Base-by-base conservation (phyloP, 2,329 filamentous ascomycete species). In the Biscogniauxia marginata region DNA sequence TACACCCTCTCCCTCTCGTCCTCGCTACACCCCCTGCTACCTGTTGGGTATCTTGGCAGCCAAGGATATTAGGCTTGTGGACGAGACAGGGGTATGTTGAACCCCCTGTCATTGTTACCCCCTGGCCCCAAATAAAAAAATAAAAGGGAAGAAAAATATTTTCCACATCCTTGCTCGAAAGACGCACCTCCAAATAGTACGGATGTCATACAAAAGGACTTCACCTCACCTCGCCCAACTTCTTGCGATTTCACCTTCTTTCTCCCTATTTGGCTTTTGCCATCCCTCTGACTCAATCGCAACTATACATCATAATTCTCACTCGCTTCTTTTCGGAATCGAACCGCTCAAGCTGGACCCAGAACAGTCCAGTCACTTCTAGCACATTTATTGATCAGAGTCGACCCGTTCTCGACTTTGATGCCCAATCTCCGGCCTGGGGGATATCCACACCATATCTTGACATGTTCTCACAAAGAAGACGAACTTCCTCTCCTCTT, bases 401-500 rank as follows among this genome's bases (percentile, higher is more conserved):
- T 72, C 73, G 67, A 67, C 50, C n/a, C 22, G 48, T 46, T 25
- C 62, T 65, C 68, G 72, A 67, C 73, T 73, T 76, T 73, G 74
- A 69, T 74, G 69, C 67, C 66, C 66, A 65, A 70, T 66, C 65
- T 63, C 65, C 66, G 65, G 58, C 64, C 63, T 63, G 59, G 63
- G 72, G 70, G 71, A 74, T 74, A 71, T 72, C 66, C 73, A 73
- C 71, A 68, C 64, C 67, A 68, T 65, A 71, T 68, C 67, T 74
- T 78, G 76, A 77, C 75, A 84, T 84, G 82, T 84, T 81, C 73
- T 77, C 78, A 74, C 75, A 75, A 78, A 76, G 75, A 79, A 79
- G 74, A 79, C 75, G 75, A 69, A 75, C 73, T 73, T 77, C 75
- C 72, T 80, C 77, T 74, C 79, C 77, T 78, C 79, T 78, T 77